Evolutionary conservation across 2,329 filamentous ascomycete species (phyloP).

Genomic region (Fusarium piperis): DNA sequence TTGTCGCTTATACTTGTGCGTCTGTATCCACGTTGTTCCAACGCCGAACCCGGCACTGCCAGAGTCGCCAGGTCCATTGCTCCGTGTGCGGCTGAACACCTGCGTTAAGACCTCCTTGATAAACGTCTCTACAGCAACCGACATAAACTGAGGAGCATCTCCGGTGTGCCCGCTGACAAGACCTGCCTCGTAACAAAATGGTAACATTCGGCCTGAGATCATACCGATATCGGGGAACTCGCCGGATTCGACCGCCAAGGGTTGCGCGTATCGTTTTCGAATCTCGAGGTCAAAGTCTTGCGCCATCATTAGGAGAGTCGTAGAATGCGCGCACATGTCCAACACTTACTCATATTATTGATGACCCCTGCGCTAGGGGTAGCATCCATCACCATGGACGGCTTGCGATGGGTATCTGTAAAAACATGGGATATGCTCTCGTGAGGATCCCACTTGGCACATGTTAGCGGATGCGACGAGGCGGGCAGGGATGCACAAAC

Average conservation of each 20-base stretch:
- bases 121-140: conserved; percentile 72
- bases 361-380: conserved; percentile 78
- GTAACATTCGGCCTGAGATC: conserved; percentile 72
- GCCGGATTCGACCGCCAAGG: conserved; percentile 72
- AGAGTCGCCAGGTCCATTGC: conserved; percentile 71
- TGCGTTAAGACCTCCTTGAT: conserved; percentile 73
- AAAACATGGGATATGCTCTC: conserved; percentile 64
- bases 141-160: conserved; percentile 72
- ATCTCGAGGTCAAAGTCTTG: conserved; percentile 74
- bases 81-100: conserved; percentile 71
- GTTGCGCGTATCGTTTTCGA: conserved; percentile 70
- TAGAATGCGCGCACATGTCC: not conserved
- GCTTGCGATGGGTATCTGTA: conserved; percentile 58
- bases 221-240: conserved; percentile 74
- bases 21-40: conserved; percentile 78
- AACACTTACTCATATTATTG: conserved; percentile 78
- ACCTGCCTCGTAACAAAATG: conserved; percentile 74
- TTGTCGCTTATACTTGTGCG: conserved; percentile 78
- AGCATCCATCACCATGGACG: conserved; percentile 64
- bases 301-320: conserved; percentile 28
- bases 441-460: conserved; percentile 61
- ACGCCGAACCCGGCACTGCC: conserved; percentile 71
- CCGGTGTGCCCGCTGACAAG: conserved; percentile 66
- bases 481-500: conserved; percentile 53
- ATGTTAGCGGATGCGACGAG: conserved; percentile 27